These are phyloP conservation scores for Ocimum tenuiflorum DNA, from an alignment of 257 asterid species.

Conservation along the genomic window DNA sequence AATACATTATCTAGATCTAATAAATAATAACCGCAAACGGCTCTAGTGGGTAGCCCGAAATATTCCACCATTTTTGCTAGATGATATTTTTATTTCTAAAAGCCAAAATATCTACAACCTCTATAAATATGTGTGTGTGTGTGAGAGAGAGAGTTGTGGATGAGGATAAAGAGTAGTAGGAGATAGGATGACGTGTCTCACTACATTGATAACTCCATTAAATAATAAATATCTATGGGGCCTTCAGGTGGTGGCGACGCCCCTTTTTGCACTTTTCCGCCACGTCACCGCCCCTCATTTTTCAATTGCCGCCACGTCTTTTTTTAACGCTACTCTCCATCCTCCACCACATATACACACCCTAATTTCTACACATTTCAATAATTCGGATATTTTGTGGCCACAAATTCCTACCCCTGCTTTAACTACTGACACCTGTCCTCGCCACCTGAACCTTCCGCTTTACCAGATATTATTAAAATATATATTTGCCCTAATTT, in stretches of 20 bases:
- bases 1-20: background rate
- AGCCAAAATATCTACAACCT: conserved; percentile 34
- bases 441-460: conserved; percentile 23
- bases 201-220: conserved; percentile 2
- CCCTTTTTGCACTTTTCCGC: conserved; percentile 44
- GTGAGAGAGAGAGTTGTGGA: conserved; percentile 3
- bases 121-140: conserved; percentile 20
- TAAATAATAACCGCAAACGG: background rate
- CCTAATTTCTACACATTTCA: background rate
- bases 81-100: conserved; percentile 14
- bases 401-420: conserved; percentile 28
- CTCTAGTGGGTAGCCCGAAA: background rate
- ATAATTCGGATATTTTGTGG: conserved; percentile 8
- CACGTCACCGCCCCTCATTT: conserved; percentile 53
- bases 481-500: too few relatives aligned
- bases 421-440: background rate
- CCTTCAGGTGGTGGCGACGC: conserved; percentile 25
- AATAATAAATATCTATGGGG: background rate
- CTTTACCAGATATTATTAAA: background rate
- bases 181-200: conserved; percentile 26
- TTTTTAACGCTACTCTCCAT: too few relatives aligned
- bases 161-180: conserved; percentile 1
- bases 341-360: too few relatives aligned
- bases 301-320: too few relatives aligned
- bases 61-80: background rate